Evolutionary conservation across 1,284 basidiomycete species (phyloP).

Genomic region (Microstroma glucosiphilum): DNA sequence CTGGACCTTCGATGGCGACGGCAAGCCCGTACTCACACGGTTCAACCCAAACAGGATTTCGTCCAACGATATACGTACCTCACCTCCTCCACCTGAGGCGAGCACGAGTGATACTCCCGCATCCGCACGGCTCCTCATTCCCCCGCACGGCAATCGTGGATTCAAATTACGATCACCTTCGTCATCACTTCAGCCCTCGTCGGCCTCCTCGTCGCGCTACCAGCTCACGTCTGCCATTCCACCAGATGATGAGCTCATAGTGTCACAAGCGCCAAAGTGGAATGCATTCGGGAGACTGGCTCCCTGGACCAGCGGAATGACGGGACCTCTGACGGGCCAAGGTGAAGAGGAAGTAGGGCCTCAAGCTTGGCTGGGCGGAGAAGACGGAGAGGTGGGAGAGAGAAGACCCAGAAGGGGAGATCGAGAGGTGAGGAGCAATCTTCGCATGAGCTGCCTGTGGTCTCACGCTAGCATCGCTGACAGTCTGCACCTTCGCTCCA

Average conservation of each 20-base stretch:
- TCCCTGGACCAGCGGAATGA: background rate
- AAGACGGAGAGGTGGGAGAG: slow-evolving; percentile 10
- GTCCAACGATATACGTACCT: background rate
- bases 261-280: background rate
- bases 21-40: background rate
- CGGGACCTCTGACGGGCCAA: background rate
- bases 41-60: background rate
- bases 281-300: background rate
- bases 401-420: slow-evolving; percentile 1
- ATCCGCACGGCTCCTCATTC: background rate
- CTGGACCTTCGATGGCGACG: slow-evolving; percentile 5
- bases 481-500: background rate
- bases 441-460: background rate
- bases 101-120: too few relatives aligned
- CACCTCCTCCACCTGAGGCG: background rate
- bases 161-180: background rate
- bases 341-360: slow-evolving; percentile 5
- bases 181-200: background rate
- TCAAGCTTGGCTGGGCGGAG: background rate
- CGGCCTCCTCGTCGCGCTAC: background rate
- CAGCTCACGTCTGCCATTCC: background rate
- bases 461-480: background rate
- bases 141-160: slow-evolving; percentile 1
- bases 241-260: background rate
- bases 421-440: background rate